phyloP scores from a whole-genome alignment of 768 basidiomycete species.

The Leccinum uliginosum region DNA sequence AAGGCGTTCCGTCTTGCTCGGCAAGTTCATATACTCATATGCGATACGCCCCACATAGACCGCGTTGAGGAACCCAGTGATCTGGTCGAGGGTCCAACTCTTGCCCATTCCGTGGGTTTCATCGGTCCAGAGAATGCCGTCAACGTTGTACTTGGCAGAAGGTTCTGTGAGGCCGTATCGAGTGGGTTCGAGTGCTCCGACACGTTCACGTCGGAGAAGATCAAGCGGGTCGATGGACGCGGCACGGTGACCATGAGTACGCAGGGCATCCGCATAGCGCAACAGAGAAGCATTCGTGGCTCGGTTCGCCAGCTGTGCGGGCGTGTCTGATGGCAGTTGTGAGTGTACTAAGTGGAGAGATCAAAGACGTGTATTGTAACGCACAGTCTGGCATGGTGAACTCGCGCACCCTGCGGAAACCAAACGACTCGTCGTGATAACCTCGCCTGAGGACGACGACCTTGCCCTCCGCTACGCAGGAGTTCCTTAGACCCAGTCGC shows the following conservation, averaged over 20 bases:
- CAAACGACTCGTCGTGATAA: conserved; percentile 81
- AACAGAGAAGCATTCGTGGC: conserved; percentile 70
- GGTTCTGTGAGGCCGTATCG: conserved; percentile 70
- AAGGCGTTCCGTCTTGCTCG: conserved; percentile 76
- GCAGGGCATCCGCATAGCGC: conserved; percentile 84
- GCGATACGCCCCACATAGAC: conserved; percentile 85
- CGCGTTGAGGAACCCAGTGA: conserved; percentile 61
- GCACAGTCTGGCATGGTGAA: conserved; percentile 71
- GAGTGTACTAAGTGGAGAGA: background rate
- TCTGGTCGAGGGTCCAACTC: conserved; percentile 68
- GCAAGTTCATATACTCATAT: conserved; percentile 91
- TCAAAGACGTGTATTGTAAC: conserved; percentile 20
- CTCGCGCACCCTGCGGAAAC: conserved; percentile 60
- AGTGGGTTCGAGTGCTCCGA: conserved; percentile 68
- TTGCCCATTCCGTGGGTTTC: conserved; percentile 22
- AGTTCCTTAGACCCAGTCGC: background rate
- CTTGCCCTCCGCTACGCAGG: conserved; percentile 4
- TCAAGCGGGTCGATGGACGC: conserved; percentile 86
- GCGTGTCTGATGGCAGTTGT: conserved; percentile 44
- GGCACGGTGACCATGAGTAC: conserved; percentile 82
- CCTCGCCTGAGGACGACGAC: conserved; percentile 25
- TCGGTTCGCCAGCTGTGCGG: conserved; percentile 63
- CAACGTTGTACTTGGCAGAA: conserved; percentile 56
- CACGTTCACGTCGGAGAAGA: conserved; percentile 76
- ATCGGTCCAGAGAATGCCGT: conserved; percentile 77